These are phyloP conservation scores for Sanguinoderma infundibulare DNA, from an alignment of 1,284 basidiomycete genomes.

Conservation along the genomic window DNA sequence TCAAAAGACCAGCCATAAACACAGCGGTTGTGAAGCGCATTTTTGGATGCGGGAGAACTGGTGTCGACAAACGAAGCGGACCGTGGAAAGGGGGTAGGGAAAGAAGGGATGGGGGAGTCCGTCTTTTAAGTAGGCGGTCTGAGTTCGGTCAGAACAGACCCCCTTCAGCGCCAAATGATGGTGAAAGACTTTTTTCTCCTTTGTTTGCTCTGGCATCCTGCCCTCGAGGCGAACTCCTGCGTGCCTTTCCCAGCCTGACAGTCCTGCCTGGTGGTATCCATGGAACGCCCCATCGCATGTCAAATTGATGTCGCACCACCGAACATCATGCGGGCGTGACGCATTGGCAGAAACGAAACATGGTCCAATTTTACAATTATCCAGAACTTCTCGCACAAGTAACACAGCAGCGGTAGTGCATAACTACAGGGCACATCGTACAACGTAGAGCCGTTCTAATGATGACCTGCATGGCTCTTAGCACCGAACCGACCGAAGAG, in stretches of 20 bases:
- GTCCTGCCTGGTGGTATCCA: no score
- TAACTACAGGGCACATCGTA: no score
- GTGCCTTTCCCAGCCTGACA: no score
- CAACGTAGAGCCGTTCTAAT: no score
- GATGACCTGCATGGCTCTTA: slow-evolving; percentile 30
- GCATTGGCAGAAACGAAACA: no score
- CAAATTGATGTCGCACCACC: no score
- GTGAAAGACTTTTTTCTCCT: slow-evolving; percentile 40
- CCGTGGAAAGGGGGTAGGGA: slow-evolving; percentile 3
- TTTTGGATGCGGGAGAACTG: not conserved
- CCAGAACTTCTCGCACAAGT: no score
- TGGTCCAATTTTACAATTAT: no score
- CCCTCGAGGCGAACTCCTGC: no score
- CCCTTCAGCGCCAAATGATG: slow-evolving; percentile 2
- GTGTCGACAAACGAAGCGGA: not conserved
- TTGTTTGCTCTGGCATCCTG: slow-evolving; percentile 19
- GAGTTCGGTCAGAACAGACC: not conserved
- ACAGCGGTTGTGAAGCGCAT: slow-evolving; percentile 42
- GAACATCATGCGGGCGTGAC: no score
- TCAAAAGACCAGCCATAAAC: slow-evolving; percentile 31
- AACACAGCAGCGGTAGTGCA: no score
- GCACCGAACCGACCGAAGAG: slow-evolving; percentile 58
- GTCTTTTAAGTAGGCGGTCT: slow-evolving; percentile 16
- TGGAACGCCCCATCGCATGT: no score
- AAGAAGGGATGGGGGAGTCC: slow-evolving; percentile 6